A percentile compares a stretch with the other conserved stretches of the same genome.
Conservation (phyloP, 1,284 basidiomycete genomes). For the Lentinula novae-zelandiae region DNA sequence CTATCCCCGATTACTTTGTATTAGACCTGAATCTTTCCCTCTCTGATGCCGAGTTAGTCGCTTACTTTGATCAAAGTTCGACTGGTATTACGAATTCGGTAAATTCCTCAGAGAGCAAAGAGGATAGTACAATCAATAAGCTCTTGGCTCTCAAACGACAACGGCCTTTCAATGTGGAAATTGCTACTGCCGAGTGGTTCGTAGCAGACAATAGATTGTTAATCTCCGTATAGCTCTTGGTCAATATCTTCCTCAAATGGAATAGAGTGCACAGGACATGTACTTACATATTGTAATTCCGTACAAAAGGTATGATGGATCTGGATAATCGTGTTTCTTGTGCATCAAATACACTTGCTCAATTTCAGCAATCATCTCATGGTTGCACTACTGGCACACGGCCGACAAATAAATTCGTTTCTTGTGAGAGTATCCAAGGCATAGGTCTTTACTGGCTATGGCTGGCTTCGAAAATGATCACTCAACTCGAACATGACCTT, state of each 20-base stretch:
- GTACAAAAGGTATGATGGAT: no score
- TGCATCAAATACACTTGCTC: no score
- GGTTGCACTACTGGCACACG: no score
- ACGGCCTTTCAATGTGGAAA: constrained; percentile 55
- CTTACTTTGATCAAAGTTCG: constrained; percentile 18
- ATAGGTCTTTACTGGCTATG: no score
- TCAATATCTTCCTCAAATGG: background rate
- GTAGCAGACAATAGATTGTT: constrained; percentile 47
- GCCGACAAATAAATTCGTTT: no score
- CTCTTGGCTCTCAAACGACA: constrained; percentile 49
- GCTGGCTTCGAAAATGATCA: no score
- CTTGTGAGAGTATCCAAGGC: no score
- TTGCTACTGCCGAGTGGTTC: constrained; percentile 61
- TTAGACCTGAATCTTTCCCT: constrained; percentile 54
- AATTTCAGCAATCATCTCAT: no score
- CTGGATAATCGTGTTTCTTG: no score
- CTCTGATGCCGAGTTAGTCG: constrained; percentile 46
- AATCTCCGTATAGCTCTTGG: background rate
- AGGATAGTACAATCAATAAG: constrained; percentile 9
- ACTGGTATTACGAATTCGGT: background rate
- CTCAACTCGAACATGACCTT: no score
- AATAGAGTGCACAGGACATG: background rate
- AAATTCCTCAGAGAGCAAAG: constrained; percentile 18
- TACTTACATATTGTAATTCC: background rate
- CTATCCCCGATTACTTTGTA: constrained; percentile 40